Percentiles rank a stretch among this genome's conserved stretches.
These are phyloP conservation scores for Termitomyces sp. DNA, from an alignment of 768 basidiomycete species.

Conservation along the genomic window DNA sequence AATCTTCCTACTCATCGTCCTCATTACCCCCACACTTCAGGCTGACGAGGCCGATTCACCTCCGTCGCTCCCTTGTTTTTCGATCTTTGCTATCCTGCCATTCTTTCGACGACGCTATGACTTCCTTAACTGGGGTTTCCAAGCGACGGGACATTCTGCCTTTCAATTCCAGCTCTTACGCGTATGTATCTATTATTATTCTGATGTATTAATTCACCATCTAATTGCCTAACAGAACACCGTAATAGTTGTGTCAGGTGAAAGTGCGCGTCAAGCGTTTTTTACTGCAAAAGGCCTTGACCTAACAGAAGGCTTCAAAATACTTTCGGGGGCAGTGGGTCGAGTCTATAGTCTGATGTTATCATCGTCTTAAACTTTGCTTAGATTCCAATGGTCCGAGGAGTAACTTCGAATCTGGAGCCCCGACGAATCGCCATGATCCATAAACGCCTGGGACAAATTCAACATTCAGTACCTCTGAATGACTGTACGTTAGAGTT, in stretches of 20 bases:
- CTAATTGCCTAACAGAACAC: constrained; percentile 40
- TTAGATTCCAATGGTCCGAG: constrained; percentile 71
- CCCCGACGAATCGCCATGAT: constrained; percentile 56
- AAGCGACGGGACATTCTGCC: constrained; percentile 54
- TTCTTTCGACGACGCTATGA: constrained; percentile 70
- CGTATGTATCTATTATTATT: constrained; percentile 33
- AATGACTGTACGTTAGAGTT: constrained; percentile 43
- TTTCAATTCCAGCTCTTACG: constrained; percentile 68
- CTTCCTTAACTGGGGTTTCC: constrained; percentile 69
- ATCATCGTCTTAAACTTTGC: constrained; percentile 14
- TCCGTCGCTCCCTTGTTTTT: constrained; percentile 49
- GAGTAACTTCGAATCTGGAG: constrained; percentile 68
- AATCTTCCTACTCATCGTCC: constrained; percentile 39
- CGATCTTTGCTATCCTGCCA: constrained; percentile 51
- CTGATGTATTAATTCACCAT: neutral
- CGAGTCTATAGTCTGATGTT: constrained; percentile 9
- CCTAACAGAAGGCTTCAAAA: constrained; percentile 74
- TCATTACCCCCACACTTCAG: constrained; percentile 38
- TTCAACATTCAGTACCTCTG: constrained; percentile 59
- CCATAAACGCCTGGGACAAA: constrained; percentile 61
- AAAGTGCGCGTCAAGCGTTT: constrained; percentile 61
- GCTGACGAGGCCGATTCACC: constrained; percentile 48
- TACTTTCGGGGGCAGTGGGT: constrained; percentile 73
- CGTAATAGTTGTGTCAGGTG: constrained; percentile 73
- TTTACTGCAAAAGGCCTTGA: constrained; percentile 67